Evolutionary conservation across 441 rosid species (phyloP).

Genomic region (Manihot esculenta): DNA sequence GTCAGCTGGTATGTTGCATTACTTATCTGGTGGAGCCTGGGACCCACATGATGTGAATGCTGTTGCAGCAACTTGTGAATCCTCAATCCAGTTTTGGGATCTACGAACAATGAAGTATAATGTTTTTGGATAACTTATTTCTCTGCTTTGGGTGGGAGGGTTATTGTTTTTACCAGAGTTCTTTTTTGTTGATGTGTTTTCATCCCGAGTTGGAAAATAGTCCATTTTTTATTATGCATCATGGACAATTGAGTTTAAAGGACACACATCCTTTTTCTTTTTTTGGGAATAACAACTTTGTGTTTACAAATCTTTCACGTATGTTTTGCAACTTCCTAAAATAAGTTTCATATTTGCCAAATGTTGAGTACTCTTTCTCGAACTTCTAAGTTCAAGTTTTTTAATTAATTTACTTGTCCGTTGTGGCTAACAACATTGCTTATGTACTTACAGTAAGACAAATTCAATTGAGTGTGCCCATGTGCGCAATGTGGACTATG

Average conservation of each 20-base stretch:
- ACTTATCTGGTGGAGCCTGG: conserved; percentile 90
- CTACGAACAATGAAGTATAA: conserved; percentile 68
- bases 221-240: too few relatives aligned
- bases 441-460: conserved; percentile 53
- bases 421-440: background rate
- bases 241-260: too few relatives aligned
- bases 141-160: too few relatives aligned
- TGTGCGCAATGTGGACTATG: conserved; percentile 65
- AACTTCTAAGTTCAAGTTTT: conserved; percentile 1
- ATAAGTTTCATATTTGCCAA: background rate
- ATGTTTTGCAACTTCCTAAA: background rate
- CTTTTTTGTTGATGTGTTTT: too few relatives aligned
- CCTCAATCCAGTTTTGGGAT: conserved; percentile 83
- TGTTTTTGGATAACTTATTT: too few relatives aligned
- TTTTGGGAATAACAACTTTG: too few relatives aligned
- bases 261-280: too few relatives aligned
- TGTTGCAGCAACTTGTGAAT: conserved; percentile 73
- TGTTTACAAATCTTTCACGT: background rate
- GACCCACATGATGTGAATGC: conserved; percentile 82
- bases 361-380: conserved; percentile 1
- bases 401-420: too few relatives aligned
- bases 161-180: too few relatives aligned
- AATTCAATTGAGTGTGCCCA: conserved; percentile 64
- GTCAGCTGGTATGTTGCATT: conserved; percentile 81
- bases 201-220: too few relatives aligned